Evolutionary conservation across 1,139 yeast species (phyloP).

Genomic region (Nakaseomyces nivariensis): DNA sequence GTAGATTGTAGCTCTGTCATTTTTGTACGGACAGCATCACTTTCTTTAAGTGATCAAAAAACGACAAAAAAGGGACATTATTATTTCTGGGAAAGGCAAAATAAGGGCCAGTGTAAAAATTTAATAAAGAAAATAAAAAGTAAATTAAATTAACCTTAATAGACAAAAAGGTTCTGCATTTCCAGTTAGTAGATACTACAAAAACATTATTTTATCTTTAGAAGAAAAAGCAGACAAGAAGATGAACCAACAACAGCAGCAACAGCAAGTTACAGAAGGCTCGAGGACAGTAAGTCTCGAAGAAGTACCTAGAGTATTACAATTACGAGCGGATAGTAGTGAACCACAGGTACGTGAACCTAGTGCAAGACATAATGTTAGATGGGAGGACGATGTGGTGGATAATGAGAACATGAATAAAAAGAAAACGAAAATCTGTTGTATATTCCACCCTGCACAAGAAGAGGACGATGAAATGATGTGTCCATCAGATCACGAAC

Average conservation of each 20-base stretch:
- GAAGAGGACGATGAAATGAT: constrained; percentile 52
- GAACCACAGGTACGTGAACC: constrained; percentile 2
- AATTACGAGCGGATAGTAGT: constrained; percentile 15
- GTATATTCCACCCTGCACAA: constrained; percentile 80
- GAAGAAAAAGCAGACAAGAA: neutral
- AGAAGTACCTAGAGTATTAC: constrained; percentile 15
- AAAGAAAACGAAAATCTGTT: constrained; percentile 89
- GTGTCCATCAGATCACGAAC: constrained; percentile 28
- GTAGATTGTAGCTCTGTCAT: too few species aligned
- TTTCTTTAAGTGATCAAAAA: too few species aligned
- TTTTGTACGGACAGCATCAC: too few species aligned
- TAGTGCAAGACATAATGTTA: constrained; percentile 40
- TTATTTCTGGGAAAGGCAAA: too few species aligned
- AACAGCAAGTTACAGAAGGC: constrained; percentile 7
- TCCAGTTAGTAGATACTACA: too few species aligned
- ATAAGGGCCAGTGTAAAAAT: too few species aligned
- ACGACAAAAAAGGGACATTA: too few species aligned
- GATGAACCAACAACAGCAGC: constrained; percentile 6
- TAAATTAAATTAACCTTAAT: too few species aligned
- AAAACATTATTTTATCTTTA: too few species aligned
- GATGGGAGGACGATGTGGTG: constrained; percentile 77
- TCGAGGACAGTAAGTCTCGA: constrained; percentile 18
- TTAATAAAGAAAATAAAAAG: too few species aligned
- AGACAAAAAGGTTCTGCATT: too few species aligned
- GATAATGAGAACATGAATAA: constrained; percentile 83